phyloP scores from a whole-genome alignment of 202 grass and related monocot species.

The Schoenoplectus tabernaemontani region DNA sequence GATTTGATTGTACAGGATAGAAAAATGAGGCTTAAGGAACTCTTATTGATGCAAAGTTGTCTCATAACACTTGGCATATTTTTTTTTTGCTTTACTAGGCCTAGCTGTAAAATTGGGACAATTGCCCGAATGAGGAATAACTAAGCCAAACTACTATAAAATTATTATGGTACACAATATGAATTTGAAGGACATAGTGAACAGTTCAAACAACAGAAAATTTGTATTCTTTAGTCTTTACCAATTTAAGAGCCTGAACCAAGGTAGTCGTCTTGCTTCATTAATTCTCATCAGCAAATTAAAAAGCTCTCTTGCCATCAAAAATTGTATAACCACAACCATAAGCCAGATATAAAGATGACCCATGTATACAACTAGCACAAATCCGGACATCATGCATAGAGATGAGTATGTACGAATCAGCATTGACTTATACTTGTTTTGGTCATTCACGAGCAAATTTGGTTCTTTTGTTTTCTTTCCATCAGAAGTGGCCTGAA shows the following conservation, averaged over 20 bases:
- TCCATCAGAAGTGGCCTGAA: constrained; percentile 55
- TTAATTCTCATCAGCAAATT: constrained; percentile 82
- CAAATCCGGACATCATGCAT: constrained; percentile 92
- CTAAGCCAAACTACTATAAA: not conserved
- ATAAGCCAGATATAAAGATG: constrained; percentile 98
- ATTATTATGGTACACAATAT: not conserved
- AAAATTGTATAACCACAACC: constrained; percentile 96
- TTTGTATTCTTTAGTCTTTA: constrained; percentile 26
- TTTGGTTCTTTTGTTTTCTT: constrained; percentile 56
- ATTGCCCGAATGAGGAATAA: not conserved
- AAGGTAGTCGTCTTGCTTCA: constrained; percentile 85
- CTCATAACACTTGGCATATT: not conserved
- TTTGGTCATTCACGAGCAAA: constrained; percentile 86
- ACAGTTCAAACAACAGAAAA: not conserved
- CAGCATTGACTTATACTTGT: constrained; percentile 98
- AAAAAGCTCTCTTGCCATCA: constrained; percentile 91
- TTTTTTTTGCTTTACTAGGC: not conserved
- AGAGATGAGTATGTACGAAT: constrained; percentile 89
- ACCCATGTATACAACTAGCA: constrained; percentile 69
- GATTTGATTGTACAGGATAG: not conserved
- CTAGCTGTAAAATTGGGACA: not conserved
- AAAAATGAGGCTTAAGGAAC: not conserved
- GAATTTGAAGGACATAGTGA: not conserved
- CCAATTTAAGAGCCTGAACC: constrained; percentile 96
- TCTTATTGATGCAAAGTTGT: not conserved